A percentile compares a stretch with the other conserved stretches of the same genome.
Conservation (phyloP, 1,284 basidiomycete species). For the Sphaerobolus stellatus region DNA sequence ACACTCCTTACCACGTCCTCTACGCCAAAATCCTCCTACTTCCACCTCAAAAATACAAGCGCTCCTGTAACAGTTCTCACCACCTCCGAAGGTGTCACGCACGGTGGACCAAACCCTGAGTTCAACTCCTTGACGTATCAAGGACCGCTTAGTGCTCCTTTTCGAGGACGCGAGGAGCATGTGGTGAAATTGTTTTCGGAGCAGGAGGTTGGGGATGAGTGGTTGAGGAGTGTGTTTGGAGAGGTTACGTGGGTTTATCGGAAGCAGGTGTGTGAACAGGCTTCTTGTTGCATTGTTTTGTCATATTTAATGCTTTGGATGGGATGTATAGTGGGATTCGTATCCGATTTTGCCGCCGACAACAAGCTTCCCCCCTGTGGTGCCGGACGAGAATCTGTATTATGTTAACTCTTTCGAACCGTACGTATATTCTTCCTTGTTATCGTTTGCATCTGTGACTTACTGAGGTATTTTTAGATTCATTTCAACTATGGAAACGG, state of each 20-base stretch:
- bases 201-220: constrained; percentile 60
- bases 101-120: constrained; percentile 59
- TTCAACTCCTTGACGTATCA: constrained; percentile 93
- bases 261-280: constrained; percentile 62
- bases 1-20: constrained; percentile 83
- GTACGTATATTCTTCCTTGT: constrained; percentile 40
- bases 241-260: constrained; percentile 80
- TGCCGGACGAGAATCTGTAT: constrained; percentile 75
- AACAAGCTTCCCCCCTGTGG: constrained; percentile 70
- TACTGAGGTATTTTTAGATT: constrained; percentile 44
- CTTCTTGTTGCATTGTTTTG: constrained; percentile 1
- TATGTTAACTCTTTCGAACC: constrained; percentile 91
- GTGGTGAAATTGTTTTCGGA: constrained; percentile 88
- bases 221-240: constrained; percentile 66
- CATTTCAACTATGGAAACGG: constrained; percentile 90
- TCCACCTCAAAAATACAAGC: constrained; percentile 51
- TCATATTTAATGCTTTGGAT: neutral
- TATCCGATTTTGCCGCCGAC: constrained; percentile 74
- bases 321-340: constrained; percentile 71
- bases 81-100: constrained; percentile 55
- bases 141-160: constrained; percentile 46
- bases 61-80: constrained; percentile 76
- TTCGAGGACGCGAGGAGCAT: constrained; percentile 47
- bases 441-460: constrained; percentile 4
- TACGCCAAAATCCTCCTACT: constrained; percentile 67